A percentile compares a stretch with the other conserved stretches of the same genome.
phyloP scores from a whole-genome alignment of 805 yeast genomes.

The Kuraishia hungarica region DNA sequence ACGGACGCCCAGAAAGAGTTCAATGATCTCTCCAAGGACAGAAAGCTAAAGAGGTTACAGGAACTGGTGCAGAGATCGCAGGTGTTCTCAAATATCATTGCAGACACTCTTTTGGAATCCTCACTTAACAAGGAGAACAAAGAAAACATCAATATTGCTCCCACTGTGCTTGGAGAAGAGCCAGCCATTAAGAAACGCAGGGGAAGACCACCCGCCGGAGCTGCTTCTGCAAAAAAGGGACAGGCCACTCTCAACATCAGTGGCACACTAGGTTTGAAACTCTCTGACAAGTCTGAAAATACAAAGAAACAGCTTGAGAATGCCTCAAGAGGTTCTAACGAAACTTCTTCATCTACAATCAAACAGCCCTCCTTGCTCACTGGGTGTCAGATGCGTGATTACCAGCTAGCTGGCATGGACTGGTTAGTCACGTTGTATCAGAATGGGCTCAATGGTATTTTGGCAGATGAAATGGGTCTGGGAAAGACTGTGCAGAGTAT shows the following conservation, averaged over 20 bases:
- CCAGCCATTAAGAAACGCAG: constrained; percentile 17
- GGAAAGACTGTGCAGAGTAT: constrained; percentile 92
- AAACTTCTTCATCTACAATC: constrained; percentile 8
- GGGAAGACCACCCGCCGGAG: constrained; percentile 4
- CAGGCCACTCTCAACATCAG: constrained; percentile 7
- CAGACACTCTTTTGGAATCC: constrained; percentile 61
- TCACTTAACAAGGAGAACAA: constrained; percentile 17
- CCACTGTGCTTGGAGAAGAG: constrained; percentile 11
- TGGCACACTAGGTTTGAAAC: constrained; percentile 6
- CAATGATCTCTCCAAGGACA: constrained; percentile 37
- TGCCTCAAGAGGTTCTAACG: constrained; percentile 5
- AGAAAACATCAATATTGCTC: background rate
- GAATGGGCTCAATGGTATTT: constrained; percentile 89
- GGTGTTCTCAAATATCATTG: constrained; percentile 77
- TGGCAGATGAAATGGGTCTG: constrained; percentile 97
- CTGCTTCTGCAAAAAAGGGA: constrained; percentile 10
- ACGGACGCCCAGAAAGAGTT: constrained; percentile 29
- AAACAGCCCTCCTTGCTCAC: constrained; percentile 47
- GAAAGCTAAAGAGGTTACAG: constrained; percentile 58
- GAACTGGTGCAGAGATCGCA: constrained; percentile 81
- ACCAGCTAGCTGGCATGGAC: constrained; percentile 84
- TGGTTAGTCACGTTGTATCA: constrained; percentile 87
- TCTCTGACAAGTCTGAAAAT: constrained; percentile 11
- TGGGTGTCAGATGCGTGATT: constrained; percentile 63
- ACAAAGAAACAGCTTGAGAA: constrained; percentile 12